These are phyloP conservation scores for Colletotrichum salicis DNA, from an alignment of 2,329 filamentous ascomycete genomes.

Conservation along the genomic window DNA sequence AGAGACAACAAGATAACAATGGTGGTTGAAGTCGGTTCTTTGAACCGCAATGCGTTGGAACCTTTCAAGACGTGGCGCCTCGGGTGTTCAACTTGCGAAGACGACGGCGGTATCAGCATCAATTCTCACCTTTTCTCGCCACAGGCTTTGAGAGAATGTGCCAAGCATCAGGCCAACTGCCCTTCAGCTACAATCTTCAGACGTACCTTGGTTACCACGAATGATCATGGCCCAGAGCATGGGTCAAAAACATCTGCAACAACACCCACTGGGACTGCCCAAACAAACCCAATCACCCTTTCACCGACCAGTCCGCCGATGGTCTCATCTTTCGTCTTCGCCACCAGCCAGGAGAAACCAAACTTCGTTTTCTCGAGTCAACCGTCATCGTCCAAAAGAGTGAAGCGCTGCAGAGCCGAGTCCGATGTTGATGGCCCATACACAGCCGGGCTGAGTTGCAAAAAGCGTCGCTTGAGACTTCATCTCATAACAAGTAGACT, in stretches of 20 bases:
- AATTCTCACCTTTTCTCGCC: constrained; percentile 17
- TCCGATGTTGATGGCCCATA: constrained; percentile 70
- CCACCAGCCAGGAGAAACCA: not conserved
- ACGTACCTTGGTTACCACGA: too few relatives aligned
- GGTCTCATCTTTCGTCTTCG: not conserved
- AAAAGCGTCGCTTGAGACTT: constrained; percentile 74
- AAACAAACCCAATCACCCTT: not conserved
- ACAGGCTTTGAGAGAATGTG: not conserved
- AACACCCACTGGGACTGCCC: not conserved
- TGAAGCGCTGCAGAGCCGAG: constrained; percentile 49
- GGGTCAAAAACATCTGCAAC: not conserved
- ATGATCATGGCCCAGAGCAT: not conserved
- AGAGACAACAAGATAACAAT: not conserved
- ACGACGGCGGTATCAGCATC: not conserved
- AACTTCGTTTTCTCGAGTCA: constrained; percentile 19
- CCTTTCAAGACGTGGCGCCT: constrained; percentile 28
- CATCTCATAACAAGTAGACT: constrained; percentile 76
- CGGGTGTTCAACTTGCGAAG: not conserved
- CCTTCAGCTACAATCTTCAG: not conserved
- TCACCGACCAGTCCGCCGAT: not conserved
- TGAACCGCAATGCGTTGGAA: constrained; percentile 22
- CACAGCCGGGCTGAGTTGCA: constrained; percentile 62
- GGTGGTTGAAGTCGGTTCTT: constrained; percentile 29
- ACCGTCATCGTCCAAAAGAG: not conserved
- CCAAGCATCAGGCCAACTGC: not conserved